Percentiles rank a stretch among this genome's conserved stretches.
phyloP scores from a whole-genome alignment of 192 early-diverging fungal genomes.

The Diversispora eburnea region DNA sequence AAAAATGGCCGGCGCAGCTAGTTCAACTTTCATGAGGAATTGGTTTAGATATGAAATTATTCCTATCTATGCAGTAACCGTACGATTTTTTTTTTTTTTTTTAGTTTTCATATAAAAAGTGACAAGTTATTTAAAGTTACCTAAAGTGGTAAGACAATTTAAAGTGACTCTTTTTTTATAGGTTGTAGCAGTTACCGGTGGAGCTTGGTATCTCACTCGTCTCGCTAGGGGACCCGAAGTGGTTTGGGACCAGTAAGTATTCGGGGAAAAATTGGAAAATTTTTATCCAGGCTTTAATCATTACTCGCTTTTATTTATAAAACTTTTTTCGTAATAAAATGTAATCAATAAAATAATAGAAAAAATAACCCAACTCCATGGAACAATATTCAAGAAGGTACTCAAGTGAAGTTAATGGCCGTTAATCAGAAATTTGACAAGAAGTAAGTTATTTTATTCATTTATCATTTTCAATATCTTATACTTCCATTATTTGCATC shows the following conservation, averaged over 20 bases:
- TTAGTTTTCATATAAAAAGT: not conserved
- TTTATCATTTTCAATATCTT: too few species aligned
- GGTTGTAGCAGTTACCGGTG: constrained; percentile 35
- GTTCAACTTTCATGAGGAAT: constrained; percentile 41
- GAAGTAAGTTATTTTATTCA: constrained; percentile 32
- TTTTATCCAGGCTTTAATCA: not conserved
- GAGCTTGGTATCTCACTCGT: constrained; percentile 52
- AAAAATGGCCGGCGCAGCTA: constrained; percentile 47
- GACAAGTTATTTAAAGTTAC: not conserved
- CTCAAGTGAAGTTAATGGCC: constrained; percentile 56
- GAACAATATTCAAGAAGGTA: constrained; percentile 57
- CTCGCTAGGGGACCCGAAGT: constrained; percentile 59
- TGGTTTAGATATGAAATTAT: constrained; percentile 58
- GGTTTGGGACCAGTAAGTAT: constrained; percentile 53
- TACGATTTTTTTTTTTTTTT: constrained; percentile 4
- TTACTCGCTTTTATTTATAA: not conserved
- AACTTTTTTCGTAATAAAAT: too few species aligned
- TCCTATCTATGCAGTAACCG: constrained; percentile 51
- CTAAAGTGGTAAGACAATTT: not conserved
- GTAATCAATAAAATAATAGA: not conserved
- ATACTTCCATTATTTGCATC: too few species aligned
- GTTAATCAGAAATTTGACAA: constrained; percentile 58
- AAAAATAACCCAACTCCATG: constrained; percentile 51
- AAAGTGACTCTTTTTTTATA: not conserved
- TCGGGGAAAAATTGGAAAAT: not conserved